A percentile compares a stretch with the other conserved stretches of the same genome.
Evolutionary conservation across 2,329 filamentous ascomycete species (phyloP).

Genomic region (Cadophora sp.): DNA sequence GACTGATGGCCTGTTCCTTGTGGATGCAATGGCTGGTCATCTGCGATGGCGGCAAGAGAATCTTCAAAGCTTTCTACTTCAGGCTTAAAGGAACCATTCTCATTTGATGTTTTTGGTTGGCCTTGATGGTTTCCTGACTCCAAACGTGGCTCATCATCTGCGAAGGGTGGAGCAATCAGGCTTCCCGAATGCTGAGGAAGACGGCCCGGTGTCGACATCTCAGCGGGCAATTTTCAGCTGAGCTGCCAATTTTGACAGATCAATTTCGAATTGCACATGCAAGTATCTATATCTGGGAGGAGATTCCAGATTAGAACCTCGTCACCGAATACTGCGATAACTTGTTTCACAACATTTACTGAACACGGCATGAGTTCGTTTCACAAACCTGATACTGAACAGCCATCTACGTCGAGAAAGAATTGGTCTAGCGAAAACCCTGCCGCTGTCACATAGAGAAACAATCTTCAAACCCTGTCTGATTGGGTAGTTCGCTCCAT

Average conservation of each 20-base stretch:
- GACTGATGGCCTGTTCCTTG: neutral
- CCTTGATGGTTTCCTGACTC: neutral
- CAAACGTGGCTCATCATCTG: neutral
- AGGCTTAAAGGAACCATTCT: neutral
- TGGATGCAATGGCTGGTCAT: neutral
- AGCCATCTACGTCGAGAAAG: conserved; percentile 3
- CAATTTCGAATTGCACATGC: neutral
- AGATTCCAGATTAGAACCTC: neutral
- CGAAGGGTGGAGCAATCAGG: no score
- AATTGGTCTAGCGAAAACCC: neutral
- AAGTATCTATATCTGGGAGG: neutral
- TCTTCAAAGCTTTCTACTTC: neutral
- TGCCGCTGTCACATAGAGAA: neutral
- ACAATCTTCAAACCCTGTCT: neutral
- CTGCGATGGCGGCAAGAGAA: neutral
- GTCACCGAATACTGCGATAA: neutral
- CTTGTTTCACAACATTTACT: neutral
- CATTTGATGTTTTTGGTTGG: neutral
- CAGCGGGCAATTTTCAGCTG: neutral
- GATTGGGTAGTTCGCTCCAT: neutral
- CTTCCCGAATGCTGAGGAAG: neutral
- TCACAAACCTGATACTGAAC: conserved; percentile 2
- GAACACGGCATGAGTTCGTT: neutral
- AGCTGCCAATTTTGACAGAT: neutral
- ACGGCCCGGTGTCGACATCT: neutral